These are phyloP conservation scores for Populus hybrid DNA, from an alignment of 441 rosid genomes.

Conservation along the genomic window DNA sequence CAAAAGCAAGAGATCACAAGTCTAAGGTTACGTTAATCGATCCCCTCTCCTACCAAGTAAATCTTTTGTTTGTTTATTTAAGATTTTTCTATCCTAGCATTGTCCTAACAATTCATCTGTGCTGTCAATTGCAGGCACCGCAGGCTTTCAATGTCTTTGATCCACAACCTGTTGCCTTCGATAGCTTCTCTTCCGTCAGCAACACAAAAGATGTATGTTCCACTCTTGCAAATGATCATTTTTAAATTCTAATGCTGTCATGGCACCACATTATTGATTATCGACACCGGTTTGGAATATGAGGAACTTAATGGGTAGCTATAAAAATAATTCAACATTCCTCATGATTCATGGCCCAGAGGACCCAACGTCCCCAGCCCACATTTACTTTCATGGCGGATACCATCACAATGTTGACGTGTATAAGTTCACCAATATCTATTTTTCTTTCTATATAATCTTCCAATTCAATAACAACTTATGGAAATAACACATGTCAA, in stretches of 20 bases:
- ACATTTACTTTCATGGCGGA: neutral
- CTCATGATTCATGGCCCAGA: neutral
- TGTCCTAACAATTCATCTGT: neutral
- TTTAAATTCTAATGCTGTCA: neutral
- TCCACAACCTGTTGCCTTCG: conserved; percentile 37
- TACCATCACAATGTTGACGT: neutral
- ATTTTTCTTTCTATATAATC: neutral
- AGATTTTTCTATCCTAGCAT: neutral
- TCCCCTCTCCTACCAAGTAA: neutral
- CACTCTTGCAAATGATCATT: neutral
- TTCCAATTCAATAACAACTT: neutral
- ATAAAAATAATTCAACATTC: neutral
- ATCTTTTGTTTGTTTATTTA: neutral
- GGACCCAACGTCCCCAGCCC: neutral
- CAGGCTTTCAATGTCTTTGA: conserved; percentile 74
- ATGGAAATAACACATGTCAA: no score
- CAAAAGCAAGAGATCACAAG: conserved; percentile 31
- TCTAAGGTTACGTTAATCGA: conserved; percentile 39
- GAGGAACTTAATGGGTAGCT: neutral
- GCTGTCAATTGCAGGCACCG: conserved; percentile 45
- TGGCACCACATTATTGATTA: neutral
- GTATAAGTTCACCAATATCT: neutral
- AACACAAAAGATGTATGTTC: conserved; percentile 63
- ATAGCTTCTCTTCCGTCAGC: conserved; percentile 36
- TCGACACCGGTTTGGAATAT: neutral